These are phyloP conservation scores for Ceratobasidium sp. DNA, from an alignment of 1,284 basidiomycete genomes.

Conservation along the genomic window DNA sequence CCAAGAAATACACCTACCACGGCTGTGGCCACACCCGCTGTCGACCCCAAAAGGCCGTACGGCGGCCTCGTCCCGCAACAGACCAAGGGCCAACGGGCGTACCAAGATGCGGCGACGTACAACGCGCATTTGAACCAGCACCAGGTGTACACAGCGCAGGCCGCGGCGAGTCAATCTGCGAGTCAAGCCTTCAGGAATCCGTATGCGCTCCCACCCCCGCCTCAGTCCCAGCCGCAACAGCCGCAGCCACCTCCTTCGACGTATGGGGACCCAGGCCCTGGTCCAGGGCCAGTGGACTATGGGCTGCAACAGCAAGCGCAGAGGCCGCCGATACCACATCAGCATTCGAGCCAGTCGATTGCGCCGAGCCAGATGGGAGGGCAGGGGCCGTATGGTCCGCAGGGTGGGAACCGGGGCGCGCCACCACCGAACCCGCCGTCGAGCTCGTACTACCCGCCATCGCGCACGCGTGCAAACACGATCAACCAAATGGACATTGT, in stretches of 20 bases:
- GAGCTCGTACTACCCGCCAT: constrained; percentile 74
- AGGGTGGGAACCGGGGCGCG: constrained; percentile 41
- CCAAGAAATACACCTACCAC: constrained; percentile 45
- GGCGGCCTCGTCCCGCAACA: constrained; percentile 90
- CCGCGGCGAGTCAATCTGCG: constrained; percentile 65
- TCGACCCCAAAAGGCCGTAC: constrained; percentile 88
- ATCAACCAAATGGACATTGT: constrained; percentile 89
- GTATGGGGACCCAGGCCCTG: constrained; percentile 45
- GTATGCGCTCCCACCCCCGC: constrained; percentile 46
- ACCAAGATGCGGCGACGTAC: constrained; percentile 92
- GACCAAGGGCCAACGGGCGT: constrained; percentile 82
- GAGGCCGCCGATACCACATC: constrained; percentile 43
- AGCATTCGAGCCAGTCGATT: constrained; percentile 57
- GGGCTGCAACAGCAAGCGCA: constrained; percentile 24
- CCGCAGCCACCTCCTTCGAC: constrained; percentile 53
- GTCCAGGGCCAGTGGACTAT: constrained; percentile 5
- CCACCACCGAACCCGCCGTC: constrained; percentile 57
- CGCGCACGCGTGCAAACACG: constrained; percentile 84
- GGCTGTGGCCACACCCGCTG: constrained; percentile 50
- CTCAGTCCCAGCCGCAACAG: constrained; percentile 19
- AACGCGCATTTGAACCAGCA: constrained; percentile 95
- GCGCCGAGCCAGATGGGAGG: constrained; percentile 56
- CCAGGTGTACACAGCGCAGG: constrained; percentile 88
- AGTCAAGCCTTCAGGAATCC: constrained; percentile 70
- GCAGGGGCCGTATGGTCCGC: constrained; percentile 43